Evolutionary conservation across 108 stramenopile species (phyloP).

Genomic region (Nannochloropsis salina): DNA sequence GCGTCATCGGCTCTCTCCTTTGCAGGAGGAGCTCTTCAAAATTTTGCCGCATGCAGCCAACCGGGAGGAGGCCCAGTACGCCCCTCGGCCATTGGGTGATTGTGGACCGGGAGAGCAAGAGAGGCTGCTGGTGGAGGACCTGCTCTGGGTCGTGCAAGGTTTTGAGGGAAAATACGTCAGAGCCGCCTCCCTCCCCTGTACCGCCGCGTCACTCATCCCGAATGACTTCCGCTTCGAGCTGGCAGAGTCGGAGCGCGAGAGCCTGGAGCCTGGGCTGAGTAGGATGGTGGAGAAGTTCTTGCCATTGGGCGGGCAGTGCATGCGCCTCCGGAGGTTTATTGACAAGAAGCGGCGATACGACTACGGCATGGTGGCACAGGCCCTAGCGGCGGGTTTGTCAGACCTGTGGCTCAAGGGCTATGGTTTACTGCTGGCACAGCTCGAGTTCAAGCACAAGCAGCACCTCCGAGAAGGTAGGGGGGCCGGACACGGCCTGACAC

Average conservation of each 20-base stretch:
- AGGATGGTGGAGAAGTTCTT: constrained; percentile 61
- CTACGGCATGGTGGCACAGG: constrained; percentile 74
- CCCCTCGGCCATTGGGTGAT: neutral
- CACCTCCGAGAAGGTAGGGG: constrained; percentile 21
- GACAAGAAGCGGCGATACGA: constrained; percentile 61
- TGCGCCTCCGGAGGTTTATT: constrained; percentile 65
- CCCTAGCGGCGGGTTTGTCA: constrained; percentile 71
- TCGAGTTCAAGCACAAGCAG: constrained; percentile 60
- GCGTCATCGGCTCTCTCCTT: constrained; percentile 18
- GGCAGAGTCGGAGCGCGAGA: constrained; percentile 22
- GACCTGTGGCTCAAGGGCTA: constrained; percentile 65
- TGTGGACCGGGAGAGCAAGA: constrained; percentile 34
- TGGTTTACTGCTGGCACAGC: constrained; percentile 61
- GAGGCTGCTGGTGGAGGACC: constrained; percentile 36
- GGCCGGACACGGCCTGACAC: constrained; percentile 51
- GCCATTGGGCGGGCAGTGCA: constrained; percentile 64
- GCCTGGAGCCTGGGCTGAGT: constrained; percentile 17
- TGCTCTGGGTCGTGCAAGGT: constrained; percentile 31
- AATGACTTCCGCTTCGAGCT: neutral
- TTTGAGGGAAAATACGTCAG: constrained; percentile 27
- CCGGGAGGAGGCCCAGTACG: neutral
- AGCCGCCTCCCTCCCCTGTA: neutral
- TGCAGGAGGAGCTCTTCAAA: constrained; percentile 26
- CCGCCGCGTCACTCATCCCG: neutral
- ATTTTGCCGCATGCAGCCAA: constrained; percentile 20